Evolutionary conservation across 2,329 filamentous ascomycete genomes (phyloP).

Genomic region (Nothomitra cinnamomea): DNA sequence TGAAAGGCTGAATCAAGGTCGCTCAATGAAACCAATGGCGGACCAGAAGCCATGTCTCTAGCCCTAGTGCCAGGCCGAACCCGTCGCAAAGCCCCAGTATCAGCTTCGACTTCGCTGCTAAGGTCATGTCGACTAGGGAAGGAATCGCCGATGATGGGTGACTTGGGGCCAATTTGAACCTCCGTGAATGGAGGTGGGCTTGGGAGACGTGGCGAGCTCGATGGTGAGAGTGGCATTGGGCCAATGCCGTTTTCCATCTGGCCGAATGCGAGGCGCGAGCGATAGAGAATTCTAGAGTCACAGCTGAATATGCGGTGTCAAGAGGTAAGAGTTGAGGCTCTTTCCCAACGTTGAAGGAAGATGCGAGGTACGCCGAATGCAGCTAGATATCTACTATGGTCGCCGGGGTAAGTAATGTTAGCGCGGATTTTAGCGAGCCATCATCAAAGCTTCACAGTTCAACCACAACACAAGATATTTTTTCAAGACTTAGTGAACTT

Average conservation of each 20-base stretch:
- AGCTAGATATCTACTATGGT: too few species aligned
- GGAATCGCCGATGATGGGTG: constrained; percentile 47
- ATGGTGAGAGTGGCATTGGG: constrained; percentile 19
- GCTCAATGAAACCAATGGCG: constrained; percentile 67
- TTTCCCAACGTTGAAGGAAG: too few species aligned
- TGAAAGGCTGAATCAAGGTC: constrained; percentile 98
- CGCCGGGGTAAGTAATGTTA: too few species aligned
- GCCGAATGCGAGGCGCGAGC: background rate
- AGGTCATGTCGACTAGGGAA: constrained; percentile 39
- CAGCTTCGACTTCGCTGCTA: constrained; percentile 32
- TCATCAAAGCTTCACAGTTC: too few species aligned
- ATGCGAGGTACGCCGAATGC: too few species aligned
- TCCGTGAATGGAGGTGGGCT: constrained; percentile 90
- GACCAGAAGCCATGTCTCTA: constrained; percentile 83
- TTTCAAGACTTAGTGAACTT: too few species aligned
- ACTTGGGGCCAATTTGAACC: constrained; percentile 73
- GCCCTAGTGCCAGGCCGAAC: constrained; percentile 86
- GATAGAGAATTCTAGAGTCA: too few species aligned
- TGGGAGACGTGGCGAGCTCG: constrained; percentile 79
- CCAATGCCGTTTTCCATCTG: constrained; percentile 2
- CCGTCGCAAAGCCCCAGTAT: constrained; percentile 61
- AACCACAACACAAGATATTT: too few species aligned
- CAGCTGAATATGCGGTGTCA: too few species aligned
- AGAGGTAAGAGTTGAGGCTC: too few species aligned
- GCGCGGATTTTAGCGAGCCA: too few species aligned